Percentiles rank a stretch among this genome's conserved stretches.
Evolutionary conservation across 495 filamentous ascomycete species (phyloP).

Genomic region (Aspergillus saccharolyticus): DNA sequence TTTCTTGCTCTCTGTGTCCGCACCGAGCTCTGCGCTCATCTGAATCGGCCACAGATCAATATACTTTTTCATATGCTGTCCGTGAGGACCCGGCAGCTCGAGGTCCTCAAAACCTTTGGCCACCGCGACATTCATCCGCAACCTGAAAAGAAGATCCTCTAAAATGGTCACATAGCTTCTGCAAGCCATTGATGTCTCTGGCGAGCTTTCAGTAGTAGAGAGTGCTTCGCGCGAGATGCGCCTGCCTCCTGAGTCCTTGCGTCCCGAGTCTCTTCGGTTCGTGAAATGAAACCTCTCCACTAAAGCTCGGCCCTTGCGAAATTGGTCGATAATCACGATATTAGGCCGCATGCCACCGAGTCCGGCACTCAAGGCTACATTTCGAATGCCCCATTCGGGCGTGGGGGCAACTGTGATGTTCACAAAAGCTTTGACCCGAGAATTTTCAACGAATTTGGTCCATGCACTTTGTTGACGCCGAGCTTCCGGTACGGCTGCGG

Average conservation of each 20-base stretch:
- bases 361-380: slow-evolving; percentile 74
- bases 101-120: slow-evolving; percentile 77
- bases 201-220: slow-evolving; percentile 21
- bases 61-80: slow-evolving; percentile 61
- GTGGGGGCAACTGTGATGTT: slow-evolving; percentile 77
- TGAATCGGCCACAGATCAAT: slow-evolving; percentile 90
- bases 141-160: slow-evolving; percentile 71
- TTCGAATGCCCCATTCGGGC: slow-evolving; percentile 81
- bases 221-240: slow-evolving; percentile 19
- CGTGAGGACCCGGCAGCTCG: slow-evolving; percentile 59
- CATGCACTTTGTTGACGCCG: slow-evolving; percentile 74
- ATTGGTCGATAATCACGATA: slow-evolving; percentile 75
- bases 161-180: slow-evolving; percentile 76
- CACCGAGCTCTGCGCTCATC: slow-evolving; percentile 72
- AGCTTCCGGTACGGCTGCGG: slow-evolving; percentile 70
- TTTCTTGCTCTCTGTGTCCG: slow-evolving; percentile 51
- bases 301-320: slow-evolving; percentile 51
- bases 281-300: slow-evolving; percentile 35
- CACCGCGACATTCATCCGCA: slow-evolving; percentile 81
- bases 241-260: slow-evolving; percentile 25
- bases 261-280: slow-evolving; percentile 1
- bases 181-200: slow-evolving; percentile 57
- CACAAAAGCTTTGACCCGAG: slow-evolving; percentile 85
- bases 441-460: slow-evolving; percentile 81
- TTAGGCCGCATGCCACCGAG: slow-evolving; percentile 90